Evolutionary conservation across 1,284 basidiomycete species (phyloP).

Genomic region (Cystobasidium slooffiae): DNA sequence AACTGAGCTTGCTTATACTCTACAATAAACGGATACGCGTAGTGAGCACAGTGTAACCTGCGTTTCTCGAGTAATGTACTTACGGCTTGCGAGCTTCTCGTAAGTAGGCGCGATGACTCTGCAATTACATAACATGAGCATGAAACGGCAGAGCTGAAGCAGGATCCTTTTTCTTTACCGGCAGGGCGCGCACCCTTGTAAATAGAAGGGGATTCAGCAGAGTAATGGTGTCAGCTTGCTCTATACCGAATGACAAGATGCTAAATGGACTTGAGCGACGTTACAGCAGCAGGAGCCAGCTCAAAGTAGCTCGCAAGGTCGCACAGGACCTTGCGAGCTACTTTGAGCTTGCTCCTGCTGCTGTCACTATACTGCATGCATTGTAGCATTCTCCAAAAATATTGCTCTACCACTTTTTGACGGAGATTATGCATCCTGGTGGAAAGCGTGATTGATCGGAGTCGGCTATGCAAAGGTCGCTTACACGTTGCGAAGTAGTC

Average conservation of each 20-base stretch:
- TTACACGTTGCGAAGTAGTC: conserved; percentile 43
- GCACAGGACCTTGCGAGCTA: too few species aligned
- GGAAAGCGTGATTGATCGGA: background rate
- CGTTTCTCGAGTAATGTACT: background rate
- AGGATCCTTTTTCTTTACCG: background rate
- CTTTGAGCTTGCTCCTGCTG: too few species aligned
- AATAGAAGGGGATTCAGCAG: background rate
- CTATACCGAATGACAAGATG: too few species aligned
- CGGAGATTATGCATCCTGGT: background rate
- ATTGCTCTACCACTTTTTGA: background rate
- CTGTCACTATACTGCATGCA: too few species aligned
- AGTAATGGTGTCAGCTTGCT: background rate
- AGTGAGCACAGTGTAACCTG: background rate
- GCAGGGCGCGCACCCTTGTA: conserved; percentile 31
- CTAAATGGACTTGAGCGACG: too few species aligned
- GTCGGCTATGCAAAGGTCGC: background rate
- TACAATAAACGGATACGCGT: background rate
- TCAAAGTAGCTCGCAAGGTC: too few species aligned
- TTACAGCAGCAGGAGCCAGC: too few species aligned
- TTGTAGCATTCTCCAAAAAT: too few species aligned
- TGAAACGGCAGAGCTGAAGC: too few species aligned
- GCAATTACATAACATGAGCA: too few species aligned
- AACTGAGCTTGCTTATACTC: conserved; percentile 40
- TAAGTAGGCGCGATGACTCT: conserved; percentile 38
- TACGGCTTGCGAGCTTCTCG: conserved; percentile 25